Evolutionary conservation across 2,329 filamentous ascomycete genomes (phyloP), one percentile per base, ranked within the genome.

Genomic region (Talaromyces albobiverticillius): DNA sequence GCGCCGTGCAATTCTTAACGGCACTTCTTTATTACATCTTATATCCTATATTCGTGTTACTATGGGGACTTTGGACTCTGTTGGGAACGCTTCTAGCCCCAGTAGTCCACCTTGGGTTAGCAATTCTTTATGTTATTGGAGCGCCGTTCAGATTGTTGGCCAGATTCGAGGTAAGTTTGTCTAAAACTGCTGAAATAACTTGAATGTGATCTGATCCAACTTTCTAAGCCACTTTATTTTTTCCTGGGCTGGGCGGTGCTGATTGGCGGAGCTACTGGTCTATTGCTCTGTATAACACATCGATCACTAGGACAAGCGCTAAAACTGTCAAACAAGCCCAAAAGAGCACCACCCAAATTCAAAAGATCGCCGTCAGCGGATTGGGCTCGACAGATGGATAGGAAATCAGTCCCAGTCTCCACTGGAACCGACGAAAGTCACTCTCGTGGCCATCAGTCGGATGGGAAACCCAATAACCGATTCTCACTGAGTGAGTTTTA

Each of bases 171-270:
- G 53, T 51, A 47, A 36, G 47, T 38, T 18, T 18, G 32, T 11
- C 14, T 29, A 25, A 23, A 45, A 8, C 38, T 20, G 13, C 41
- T 31, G 3, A 29, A 50, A 29, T 22, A 4, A 51, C 3, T 47
- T 23, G 40, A 38, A 13, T 14, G 11, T 36, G 10, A 36, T 14
- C 53, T 51, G 8, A 55, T 13, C 16, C 52, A 20, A n/a, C 48
- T 49, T 54, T 25, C 18, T 14, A 53, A 79, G 76, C 72, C 71
- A 46, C 55, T 76, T 18, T 68, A 70, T 51, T 79, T 80, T 63
- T 86, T 79, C 63, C 76, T 91, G 45, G 84, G 84, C 46, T 79
- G 84, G 22, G 89, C 88, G 7, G 79, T 82, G 29, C 69, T 88
- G 16, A 77, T 90, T 50, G 89, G 89, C n/a, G 71, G 85, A 50